phyloP scores from a whole-genome alignment of 2,329 filamentous ascomycete species.

The Diaporthe australafricana region DNA sequence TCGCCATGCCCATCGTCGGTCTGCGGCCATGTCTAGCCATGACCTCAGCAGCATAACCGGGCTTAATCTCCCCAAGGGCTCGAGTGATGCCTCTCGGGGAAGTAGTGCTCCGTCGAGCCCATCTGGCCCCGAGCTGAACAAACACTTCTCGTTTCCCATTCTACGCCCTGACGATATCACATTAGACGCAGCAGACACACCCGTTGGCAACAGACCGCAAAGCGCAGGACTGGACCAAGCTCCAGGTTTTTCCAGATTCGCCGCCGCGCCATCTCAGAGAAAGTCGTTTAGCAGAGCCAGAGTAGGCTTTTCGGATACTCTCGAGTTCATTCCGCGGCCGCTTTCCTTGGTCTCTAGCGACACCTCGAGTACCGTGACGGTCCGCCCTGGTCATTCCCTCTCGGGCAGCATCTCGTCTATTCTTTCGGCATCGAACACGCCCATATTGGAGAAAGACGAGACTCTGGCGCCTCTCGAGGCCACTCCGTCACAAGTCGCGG shows the following conservation, averaged over 20 bases:
- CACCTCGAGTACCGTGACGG: conserved; percentile 81
- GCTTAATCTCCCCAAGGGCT: conserved; percentile 33
- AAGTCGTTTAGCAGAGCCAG: conserved; percentile 55
- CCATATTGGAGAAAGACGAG: conserved; percentile 54
- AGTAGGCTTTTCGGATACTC: conserved; percentile 85
- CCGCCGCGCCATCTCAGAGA: conserved; percentile 46
- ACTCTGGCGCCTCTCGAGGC: conserved; percentile 50
- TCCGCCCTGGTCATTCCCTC: conserved; percentile 76
- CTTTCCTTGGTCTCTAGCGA: conserved; percentile 87
- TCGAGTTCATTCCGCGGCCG: conserved; percentile 86
- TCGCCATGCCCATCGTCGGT: conserved; percentile 76
- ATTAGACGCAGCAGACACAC: conserved; percentile 37
- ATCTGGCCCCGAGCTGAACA: conserved; percentile 55
- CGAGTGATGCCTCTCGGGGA: conserved; percentile 54
- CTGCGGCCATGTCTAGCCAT: conserved; percentile 84
- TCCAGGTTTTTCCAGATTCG: conserved; percentile 41
- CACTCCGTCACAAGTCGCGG: conserved; percentile 52
- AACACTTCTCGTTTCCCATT: conserved; percentile 42
- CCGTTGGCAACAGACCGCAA: conserved; percentile 41
- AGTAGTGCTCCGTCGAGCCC: conserved; percentile 76
- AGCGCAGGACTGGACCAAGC: conserved; percentile 44
- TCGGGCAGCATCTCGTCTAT: conserved; percentile 86
- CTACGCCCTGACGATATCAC: conserved; percentile 32
- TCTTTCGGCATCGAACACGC: conserved; percentile 67
- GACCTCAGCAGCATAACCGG: conserved; percentile 64